Percentiles rank a stretch among this genome's conserved stretches.
phyloP scores from a whole-genome alignment of 2,329 filamentous ascomycete species.

The Neofusicoccum parvum region DNA sequence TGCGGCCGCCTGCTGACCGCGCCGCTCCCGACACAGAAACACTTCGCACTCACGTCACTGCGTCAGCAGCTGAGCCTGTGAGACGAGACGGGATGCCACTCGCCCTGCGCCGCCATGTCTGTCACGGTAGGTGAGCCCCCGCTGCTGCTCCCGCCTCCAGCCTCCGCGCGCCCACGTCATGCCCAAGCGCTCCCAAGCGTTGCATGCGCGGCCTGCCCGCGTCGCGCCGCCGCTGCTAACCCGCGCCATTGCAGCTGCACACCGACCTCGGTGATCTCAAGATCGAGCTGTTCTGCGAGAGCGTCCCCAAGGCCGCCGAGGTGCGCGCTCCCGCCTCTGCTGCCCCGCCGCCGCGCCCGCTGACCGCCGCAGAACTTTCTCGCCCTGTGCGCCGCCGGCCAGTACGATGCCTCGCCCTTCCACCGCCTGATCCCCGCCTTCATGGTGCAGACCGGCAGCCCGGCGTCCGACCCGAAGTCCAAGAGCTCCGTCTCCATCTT shows the following conservation, averaged over 20 bases:
- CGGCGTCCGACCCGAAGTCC: slow-evolving; percentile 51
- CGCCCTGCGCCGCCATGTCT: slow-evolving; percentile 43
- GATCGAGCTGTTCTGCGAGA: slow-evolving; percentile 93
- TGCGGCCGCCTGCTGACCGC: slow-evolving; percentile 19
- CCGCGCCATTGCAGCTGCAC: slow-evolving; percentile 59
- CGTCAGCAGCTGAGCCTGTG: slow-evolving; percentile 17
- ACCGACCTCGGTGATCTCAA: slow-evolving; percentile 90
- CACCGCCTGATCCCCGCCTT: slow-evolving; percentile 80
- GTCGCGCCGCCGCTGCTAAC: slow-evolving; percentile 1
- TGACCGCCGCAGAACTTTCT: slow-evolving; percentile 71
- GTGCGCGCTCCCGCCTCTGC: slow-evolving; percentile 45
- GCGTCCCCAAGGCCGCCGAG: slow-evolving; percentile 89
- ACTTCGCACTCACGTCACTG: slow-evolving; percentile 17
- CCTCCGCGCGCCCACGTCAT: neutral
- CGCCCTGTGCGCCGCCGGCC: slow-evolving; percentile 77
- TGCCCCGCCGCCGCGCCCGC: neutral
- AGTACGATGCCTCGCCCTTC: slow-evolving; percentile 75
- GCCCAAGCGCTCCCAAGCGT: neutral
- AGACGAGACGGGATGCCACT: slow-evolving; percentile 14
- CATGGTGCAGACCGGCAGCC: slow-evolving; percentile 75
- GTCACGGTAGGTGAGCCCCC: slow-evolving; percentile 43
- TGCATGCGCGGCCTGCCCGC: neutral
- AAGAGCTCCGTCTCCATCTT: slow-evolving; percentile 75
- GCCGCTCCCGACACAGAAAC: slow-evolving; percentile 14
- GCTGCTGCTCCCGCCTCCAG: neutral